Conservation (phyloP, 1,139 yeast genomes). For the Blastobotrys illinoisensis region DNA sequence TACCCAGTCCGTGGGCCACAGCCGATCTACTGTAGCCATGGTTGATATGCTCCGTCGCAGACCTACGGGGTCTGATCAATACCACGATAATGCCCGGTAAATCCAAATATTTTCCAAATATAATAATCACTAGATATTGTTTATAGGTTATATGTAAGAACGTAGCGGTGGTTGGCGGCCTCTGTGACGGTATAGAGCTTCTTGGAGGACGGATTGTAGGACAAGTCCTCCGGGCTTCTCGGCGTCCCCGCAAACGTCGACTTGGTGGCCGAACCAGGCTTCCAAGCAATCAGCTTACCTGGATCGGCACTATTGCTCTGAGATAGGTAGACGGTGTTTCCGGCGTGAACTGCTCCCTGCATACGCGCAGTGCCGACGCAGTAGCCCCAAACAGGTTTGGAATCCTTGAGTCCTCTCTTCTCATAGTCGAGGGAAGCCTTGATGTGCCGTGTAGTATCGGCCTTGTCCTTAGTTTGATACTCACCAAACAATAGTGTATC, state of each 20-base stretch:
- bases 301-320: slow-evolving; percentile 2
- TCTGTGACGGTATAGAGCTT: slow-evolving; percentile 8
- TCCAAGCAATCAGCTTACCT: slow-evolving; percentile 7
- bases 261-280: slow-evolving; percentile 4
- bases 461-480: slow-evolving; percentile 3
- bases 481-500: slow-evolving; percentile 11
- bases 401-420: slow-evolving; percentile 2
- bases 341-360: slow-evolving; percentile 10
- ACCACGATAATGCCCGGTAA: no score
- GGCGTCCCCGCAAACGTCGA: slow-evolving; percentile 2
- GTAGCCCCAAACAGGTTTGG: slow-evolving; percentile 1
- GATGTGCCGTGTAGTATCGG: slow-evolving; percentile 5
- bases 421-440: slow-evolving; percentile 5
- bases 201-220: slow-evolving; percentile 3
- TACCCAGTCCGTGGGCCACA: not conserved
- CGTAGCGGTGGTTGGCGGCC: slow-evolving; percentile 6
- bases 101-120: no score
- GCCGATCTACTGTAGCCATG: no score
- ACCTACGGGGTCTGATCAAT: no score
- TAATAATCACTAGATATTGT: no score
- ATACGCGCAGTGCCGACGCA: slow-evolving; percentile 10
- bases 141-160: slow-evolving; percentile 5
- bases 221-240: slow-evolving; percentile 6
- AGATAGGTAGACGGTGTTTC: slow-evolving; percentile 5
- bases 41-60: no score